These are phyloP conservation scores for Camellia japonica DNA, from an alignment of 148 eudicot genomes.

Conservation along the genomic window DNA sequence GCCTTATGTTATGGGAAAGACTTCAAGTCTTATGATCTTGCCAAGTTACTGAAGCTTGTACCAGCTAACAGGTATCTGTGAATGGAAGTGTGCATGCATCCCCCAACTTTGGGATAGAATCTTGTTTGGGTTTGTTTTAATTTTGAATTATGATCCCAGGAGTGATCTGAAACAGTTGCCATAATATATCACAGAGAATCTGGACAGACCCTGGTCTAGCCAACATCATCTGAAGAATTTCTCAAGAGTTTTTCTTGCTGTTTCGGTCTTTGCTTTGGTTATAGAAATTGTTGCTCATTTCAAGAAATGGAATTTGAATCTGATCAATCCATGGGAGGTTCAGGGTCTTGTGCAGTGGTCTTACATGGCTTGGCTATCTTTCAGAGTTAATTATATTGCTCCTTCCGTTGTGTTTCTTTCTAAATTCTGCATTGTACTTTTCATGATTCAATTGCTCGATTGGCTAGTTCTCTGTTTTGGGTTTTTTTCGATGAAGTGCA, in stretches of 20 bases:
- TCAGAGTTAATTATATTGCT: slow-evolving; percentile 57
- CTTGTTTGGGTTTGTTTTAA: too few relatives aligned
- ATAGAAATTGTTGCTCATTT: slow-evolving; percentile 49
- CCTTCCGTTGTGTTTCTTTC: slow-evolving; percentile 40
- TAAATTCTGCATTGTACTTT: slow-evolving; percentile 49
- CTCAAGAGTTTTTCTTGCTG: slow-evolving; percentile 41
- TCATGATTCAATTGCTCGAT: slow-evolving; percentile 67
- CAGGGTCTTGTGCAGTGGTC: slow-evolving; percentile 42
- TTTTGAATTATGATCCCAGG: too few relatives aligned
- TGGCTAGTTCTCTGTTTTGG: slow-evolving; percentile 54
- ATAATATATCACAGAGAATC: too few relatives aligned
- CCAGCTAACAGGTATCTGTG: slow-evolving; percentile 50
- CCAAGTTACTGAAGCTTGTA: slow-evolving; percentile 78
- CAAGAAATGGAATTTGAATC: slow-evolving; percentile 43
- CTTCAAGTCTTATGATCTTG: slow-evolving; percentile 55
- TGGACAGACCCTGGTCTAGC: too few relatives aligned
- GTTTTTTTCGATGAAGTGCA: slow-evolving; percentile 58
- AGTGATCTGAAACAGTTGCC: too few relatives aligned
- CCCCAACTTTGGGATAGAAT: background rate
- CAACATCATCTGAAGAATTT: slow-evolving; percentile 7
- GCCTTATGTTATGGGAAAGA: too few relatives aligned
- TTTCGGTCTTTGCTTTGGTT: slow-evolving; percentile 41
- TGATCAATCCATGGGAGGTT: slow-evolving; percentile 46
- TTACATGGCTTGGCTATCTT: slow-evolving; percentile 53
- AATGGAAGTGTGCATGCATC: background rate